These are phyloP conservation scores for Kuraishia borneana DNA, from an alignment of 805 yeast species.

Conservation along the genomic window DNA sequence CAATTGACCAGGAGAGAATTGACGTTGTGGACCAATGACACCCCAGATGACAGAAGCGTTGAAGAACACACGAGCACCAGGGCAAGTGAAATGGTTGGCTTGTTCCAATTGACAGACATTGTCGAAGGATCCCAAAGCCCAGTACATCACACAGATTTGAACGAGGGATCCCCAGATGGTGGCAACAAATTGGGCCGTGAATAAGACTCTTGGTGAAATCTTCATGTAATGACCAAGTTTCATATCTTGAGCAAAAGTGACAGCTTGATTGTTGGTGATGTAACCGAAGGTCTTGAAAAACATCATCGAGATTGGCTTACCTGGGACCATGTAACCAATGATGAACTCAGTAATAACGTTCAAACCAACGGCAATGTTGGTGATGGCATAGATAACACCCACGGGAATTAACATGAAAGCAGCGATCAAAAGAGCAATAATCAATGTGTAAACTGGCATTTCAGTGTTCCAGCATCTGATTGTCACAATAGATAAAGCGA, in stretches of 20 bases:
- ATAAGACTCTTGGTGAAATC: conserved; percentile 50
- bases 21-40: conserved; percentile 50
- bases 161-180: conserved; percentile 32
- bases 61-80: conserved; percentile 32
- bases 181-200: conserved; percentile 36
- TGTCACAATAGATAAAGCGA: conserved; percentile 27
- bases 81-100: conserved; percentile 34
- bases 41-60: conserved; percentile 59
- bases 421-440: conserved; percentile 45
- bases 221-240: conserved; percentile 58
- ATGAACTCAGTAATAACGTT: conserved; percentile 55
- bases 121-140: conserved; percentile 25
- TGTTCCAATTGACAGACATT: conserved; percentile 34
- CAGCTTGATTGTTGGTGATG: conserved; percentile 46
- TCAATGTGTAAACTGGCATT: conserved; percentile 53
- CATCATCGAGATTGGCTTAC: conserved; percentile 50
- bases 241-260: conserved; percentile 40
- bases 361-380: conserved; percentile 48
- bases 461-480: conserved; percentile 33
- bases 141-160: conserved; percentile 27
- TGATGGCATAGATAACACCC: conserved; percentile 49
- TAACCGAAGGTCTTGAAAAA: conserved; percentile 50
- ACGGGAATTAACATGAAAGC: conserved; percentile 46
- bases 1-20: conserved; percentile 35
- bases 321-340: conserved; percentile 56